Evolutionary conservation across 2,329 filamentous ascomycete species (phyloP).

Genomic region (Moelleriella libera): DNA sequence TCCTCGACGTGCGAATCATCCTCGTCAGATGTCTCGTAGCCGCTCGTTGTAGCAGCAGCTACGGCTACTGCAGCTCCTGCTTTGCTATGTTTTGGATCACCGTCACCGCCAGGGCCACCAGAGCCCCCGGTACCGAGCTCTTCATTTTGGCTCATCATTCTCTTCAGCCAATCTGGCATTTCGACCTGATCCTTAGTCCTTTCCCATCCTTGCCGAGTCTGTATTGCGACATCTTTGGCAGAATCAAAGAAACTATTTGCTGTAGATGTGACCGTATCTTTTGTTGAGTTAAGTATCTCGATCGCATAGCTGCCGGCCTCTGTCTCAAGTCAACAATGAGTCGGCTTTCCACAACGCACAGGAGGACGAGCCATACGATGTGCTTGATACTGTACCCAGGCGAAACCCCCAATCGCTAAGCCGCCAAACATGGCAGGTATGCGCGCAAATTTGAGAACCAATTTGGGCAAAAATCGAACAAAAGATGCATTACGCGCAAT

Average conservation of each 20-base stretch:
- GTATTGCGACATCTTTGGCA: slow-evolving; percentile 60
- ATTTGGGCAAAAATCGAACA: slow-evolving; percentile 58
- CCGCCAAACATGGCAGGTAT: slow-evolving; percentile 87
- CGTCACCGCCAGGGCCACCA: slow-evolving; percentile 30
- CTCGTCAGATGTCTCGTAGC: slow-evolving; percentile 54
- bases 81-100: slow-evolving; percentile 45
- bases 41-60: slow-evolving; percentile 66
- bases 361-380: slow-evolving; percentile 45
- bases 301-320: slow-evolving; percentile 34
- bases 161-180: slow-evolving; percentile 63
- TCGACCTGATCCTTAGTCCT: slow-evolving; percentile 68
- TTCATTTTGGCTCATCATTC: slow-evolving; percentile 50
- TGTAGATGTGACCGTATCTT: slow-evolving; percentile 53
- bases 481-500: slow-evolving; percentile 50
- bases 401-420: slow-evolving; percentile 70
- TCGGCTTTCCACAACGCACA: not conserved
- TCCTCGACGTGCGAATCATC: slow-evolving; percentile 48
- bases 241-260: slow-evolving; percentile 58
- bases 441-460: slow-evolving; percentile 79
- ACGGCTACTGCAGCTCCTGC: slow-evolving; percentile 46
- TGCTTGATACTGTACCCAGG: slow-evolving; percentile 94
- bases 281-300: slow-evolving; percentile 61
- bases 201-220: slow-evolving; percentile 69
- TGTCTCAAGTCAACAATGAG: slow-evolving; percentile 13
- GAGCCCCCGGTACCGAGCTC: slow-evolving; percentile 37